Evolutionary conservation across 352 stramenopile genomes (phyloP), one percentile per base, ranked within the genome.

Genomic region (Thalassiosira livingstoniorum): DNA sequence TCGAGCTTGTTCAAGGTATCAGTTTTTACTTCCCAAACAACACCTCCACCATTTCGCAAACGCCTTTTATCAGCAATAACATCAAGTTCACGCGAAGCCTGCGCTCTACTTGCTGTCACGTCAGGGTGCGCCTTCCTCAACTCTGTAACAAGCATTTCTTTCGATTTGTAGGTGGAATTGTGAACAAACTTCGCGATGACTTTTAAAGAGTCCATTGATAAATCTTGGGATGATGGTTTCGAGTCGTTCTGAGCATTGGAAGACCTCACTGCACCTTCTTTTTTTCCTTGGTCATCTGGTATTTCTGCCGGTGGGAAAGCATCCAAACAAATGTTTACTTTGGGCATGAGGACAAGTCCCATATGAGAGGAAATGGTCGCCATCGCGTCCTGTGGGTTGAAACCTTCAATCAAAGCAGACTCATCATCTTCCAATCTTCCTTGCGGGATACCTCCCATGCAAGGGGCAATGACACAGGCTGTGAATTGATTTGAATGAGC

Each of bases 11-110:
- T 66, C 23, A 92, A 64, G 45, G 91, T 69, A 55, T 89, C 78
- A 23, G 60, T 37, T 57, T 94, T 93, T 4, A 94, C 90, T 74
- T 89, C 80, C 90, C 90, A 94, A 67, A 91, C 78, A n/a, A 90
- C 75, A 2, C 83, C 84, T 29, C 58, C 77, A 18, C 61, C 76
- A 35, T 82, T 81, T 11, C 78, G 63, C 45, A 90, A 64, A 31
- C 85, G 83, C 37, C 79, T 77, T 69, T 94, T 94, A 15, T 80
- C 73, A 21, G 90, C 90, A 65, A 92, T 90, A 21, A 74, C 77
- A 43, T 93, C 88, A 2, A 94, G 62, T 67, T 92, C 90, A 25
- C 87, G 74, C 53, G 80, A 86, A 21, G 85, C 83, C 45, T 91
- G 78, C 21, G 87, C 82, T 27, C 83, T 68, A 65, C 81, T 93